Conservation (phyloP, 257 asterid species). For the Solanum microdontum region DNA sequence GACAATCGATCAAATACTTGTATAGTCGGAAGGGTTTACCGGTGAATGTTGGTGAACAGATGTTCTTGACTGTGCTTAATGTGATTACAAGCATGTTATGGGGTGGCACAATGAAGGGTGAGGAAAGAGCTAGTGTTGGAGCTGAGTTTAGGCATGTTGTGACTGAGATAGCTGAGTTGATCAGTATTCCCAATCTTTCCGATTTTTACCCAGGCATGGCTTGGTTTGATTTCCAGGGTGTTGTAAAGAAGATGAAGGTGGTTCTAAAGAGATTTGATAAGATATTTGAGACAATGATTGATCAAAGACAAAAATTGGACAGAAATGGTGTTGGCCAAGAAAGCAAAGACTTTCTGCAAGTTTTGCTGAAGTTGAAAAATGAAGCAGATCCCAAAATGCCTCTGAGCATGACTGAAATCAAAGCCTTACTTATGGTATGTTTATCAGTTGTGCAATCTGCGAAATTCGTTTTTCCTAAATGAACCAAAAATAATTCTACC, state of each 20-base stretch:
- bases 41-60: constrained; percentile 51
- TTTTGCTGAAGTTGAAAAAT: constrained; percentile 41
- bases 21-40: constrained; percentile 15
- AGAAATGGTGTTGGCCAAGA: neutral
- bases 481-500: too few relatives aligned
- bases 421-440: constrained; percentile 73
- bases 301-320: neutral
- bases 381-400: constrained; percentile 37
- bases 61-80: constrained; percentile 50
- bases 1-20: constrained; percentile 26
- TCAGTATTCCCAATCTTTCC: neutral
- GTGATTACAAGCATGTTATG: constrained; percentile 73
- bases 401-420: constrained; percentile 45
- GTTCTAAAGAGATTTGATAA: neutral
- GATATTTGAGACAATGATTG: neutral
- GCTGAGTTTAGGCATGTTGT: constrained; percentile 50
- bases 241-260: neutral
- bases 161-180: constrained; percentile 25
- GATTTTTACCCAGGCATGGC: neutral
- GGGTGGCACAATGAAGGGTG: constrained; percentile 62
- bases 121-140: constrained; percentile 39
- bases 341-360: constrained; percentile 52
- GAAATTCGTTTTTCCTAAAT: too few relatives aligned
- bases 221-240: neutral
- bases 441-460: neutral